Evolutionary conservation across 2,329 filamentous ascomycete genomes (phyloP), one percentile per base, ranked within the genome.

Genomic region (Ceratocystis smalleyi): DNA sequence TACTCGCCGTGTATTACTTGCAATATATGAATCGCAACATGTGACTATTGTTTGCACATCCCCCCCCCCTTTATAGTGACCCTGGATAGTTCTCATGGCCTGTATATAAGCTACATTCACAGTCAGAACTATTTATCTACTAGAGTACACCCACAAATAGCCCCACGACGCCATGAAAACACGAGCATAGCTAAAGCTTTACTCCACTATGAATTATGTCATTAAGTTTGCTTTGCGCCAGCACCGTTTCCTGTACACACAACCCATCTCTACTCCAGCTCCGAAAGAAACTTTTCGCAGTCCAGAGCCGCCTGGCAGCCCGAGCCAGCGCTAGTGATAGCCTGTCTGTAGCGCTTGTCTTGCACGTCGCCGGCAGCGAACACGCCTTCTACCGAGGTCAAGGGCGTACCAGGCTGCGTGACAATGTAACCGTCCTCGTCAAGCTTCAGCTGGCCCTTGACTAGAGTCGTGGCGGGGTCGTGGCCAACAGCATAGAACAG

Each of bases 401-500:
- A 81, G 66, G 90, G 90, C 57, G 90, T 92, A 65, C 94, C 95
- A 2, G 94, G 88, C 75, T 87, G 83, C 65, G 94, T 99, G 70
- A 91, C 75, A 66, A 99, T 84, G 76, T 99, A 99, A 24, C 90
- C 91, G 68, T 99, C 92, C 68, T 83, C 82, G 72, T 99, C 95
- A 71, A 87, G 88, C 68, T 94, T 82, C 67, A 99, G 72, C 78
- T 97, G 91, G 62, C 83, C 90, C 82, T 94, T 95, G 76, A 99
- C 87, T 49, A 99, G 80, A n/a, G 76, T 72, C 0, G 90, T 97
- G 60, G 94, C 95, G 12, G 94, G 94, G 74, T 96, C 92, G 77
- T 99, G 94, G 27, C 94, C 94, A 63, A 99, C 87, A 71, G 95
- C 94, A 75, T 99, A 99, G 77, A 99, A 99, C 27, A 99, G 81